phyloP scores from a whole-genome alignment of 2,329 filamentous ascomycete genomes.

The Venturia asperata region DNA sequence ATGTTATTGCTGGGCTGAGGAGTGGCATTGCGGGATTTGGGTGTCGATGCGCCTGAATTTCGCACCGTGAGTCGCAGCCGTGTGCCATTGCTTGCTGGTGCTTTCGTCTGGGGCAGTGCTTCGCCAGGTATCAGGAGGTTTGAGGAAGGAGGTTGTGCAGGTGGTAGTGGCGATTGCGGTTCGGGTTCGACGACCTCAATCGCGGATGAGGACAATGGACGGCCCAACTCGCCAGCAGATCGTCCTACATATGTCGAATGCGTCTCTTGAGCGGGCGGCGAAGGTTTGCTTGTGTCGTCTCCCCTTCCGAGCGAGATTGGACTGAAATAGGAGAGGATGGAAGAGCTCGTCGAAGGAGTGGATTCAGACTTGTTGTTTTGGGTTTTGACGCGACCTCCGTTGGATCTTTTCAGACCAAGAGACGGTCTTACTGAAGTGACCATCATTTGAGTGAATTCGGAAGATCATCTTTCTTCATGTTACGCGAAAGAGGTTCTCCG shows the following conservation, averaged over 20 bases:
- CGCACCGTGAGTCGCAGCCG: not conserved
- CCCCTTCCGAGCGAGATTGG: slow-evolving; percentile 4
- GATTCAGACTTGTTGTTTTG: slow-evolving; percentile 10
- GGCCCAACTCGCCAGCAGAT: not conserved
- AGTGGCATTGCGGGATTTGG: slow-evolving; percentile 3
- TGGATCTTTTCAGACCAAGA: slow-evolving; percentile 14
- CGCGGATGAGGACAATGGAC: not conserved
- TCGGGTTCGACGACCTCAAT: slow-evolving; percentile 2
- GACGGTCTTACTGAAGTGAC: slow-evolving; percentile 15
- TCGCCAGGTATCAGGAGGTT: not conserved
- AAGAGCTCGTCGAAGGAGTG: not conserved
- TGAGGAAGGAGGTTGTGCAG: not conserved
- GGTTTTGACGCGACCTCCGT: slow-evolving; percentile 9
- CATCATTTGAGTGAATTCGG: slow-evolving; percentile 6
- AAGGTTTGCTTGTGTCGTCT: not conserved
- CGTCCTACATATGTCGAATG: not conserved
- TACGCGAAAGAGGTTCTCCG: not conserved
- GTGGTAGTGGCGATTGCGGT: slow-evolving; percentile 3
- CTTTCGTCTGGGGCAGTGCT: not conserved
- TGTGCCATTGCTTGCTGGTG: slow-evolving; percentile 13
- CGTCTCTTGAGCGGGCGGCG: not conserved
- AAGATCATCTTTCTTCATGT: slow-evolving; percentile 11
- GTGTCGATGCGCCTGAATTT: slow-evolving; percentile 6
- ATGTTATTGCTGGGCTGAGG: not conserved
- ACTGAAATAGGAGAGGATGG: slow-evolving; percentile 15